A percentile compares a stretch with the other conserved stretches of the same genome.
phyloP scores from a whole-genome alignment of 78 protist species.

The Emiliania huxleyi region DNA sequence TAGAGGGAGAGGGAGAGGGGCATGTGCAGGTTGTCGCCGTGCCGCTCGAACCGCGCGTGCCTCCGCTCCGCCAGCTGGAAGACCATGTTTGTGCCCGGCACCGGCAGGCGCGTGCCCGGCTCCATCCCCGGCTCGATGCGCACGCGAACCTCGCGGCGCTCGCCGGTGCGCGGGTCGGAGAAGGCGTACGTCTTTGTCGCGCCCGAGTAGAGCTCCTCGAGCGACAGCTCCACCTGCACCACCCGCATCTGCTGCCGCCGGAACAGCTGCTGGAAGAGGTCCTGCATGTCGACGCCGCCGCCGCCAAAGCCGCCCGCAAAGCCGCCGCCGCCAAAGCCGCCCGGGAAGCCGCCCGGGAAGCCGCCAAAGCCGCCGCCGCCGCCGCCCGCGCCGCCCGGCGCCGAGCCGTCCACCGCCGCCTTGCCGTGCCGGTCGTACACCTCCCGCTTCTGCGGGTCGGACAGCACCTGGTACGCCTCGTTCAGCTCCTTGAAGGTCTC shows the following conservation, averaged over 20 bases:
- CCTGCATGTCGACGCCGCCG: neutral
- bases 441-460: conserved; percentile 59
- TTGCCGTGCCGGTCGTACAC: conserved; percentile 71
- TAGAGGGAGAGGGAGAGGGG: neutral
- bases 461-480: conserved; percentile 72
- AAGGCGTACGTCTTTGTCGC: neutral
- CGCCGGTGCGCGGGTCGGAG: neutral
- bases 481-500: conserved; percentile 69
- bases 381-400: neutral
- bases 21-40: conserved; percentile 1
- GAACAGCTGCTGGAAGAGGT: neutral
- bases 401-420: conserved; percentile 36
- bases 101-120: neutral
- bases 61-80: neutral
- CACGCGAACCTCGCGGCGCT: neutral
- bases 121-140: neutral
- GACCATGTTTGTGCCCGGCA: neutral
- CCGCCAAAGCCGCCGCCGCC: conserved; percentile 3
- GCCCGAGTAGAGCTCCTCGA: neutral
- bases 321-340: neutral
- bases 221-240: neutral
- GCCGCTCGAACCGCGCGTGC: neutral
- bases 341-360: neutral
- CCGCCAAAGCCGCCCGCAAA: neutral
- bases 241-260: neutral